Conservation (phyloP, 108 stramenopile species). For the Cyclotella baltica region DNA sequence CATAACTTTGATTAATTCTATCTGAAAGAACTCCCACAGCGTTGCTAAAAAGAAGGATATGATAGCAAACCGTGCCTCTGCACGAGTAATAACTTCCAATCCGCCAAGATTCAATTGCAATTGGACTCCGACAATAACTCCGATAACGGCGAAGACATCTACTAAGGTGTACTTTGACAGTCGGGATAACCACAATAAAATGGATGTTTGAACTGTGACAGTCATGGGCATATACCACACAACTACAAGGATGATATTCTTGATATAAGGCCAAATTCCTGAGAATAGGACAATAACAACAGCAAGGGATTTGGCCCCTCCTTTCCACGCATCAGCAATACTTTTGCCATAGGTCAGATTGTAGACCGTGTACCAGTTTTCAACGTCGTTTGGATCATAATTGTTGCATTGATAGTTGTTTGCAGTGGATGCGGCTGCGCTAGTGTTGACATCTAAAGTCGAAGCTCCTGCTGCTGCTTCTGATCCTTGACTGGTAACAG, state of each 20-base stretch:
- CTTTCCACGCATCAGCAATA: slow-evolving; percentile 63
- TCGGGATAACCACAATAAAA: slow-evolving; percentile 52
- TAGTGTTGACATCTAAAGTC: too few relatives aligned
- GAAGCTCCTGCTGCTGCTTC: too few relatives aligned
- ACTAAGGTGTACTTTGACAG: slow-evolving; percentile 58
- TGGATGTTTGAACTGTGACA: slow-evolving; percentile 3
- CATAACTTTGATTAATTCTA: slow-evolving; percentile 53
- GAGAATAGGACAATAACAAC: slow-evolving; percentile 54
- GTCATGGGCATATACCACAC: slow-evolving; percentile 54
- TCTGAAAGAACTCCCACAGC: slow-evolving; percentile 58
- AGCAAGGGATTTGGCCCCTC: slow-evolving; percentile 56
- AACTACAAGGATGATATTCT: slow-evolving; percentile 50
- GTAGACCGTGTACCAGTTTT: slow-evolving; percentile 53
- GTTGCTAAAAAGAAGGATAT: slow-evolving; percentile 60
- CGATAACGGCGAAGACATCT: slow-evolving; percentile 58
- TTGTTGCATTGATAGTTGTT: slow-evolving; percentile 37
- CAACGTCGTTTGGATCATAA: slow-evolving; percentile 34
- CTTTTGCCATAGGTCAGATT: slow-evolving; percentile 48
- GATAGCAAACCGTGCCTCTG: slow-evolving; percentile 53
- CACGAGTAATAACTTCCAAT: slow-evolving; percentile 47
- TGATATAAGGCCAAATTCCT: slow-evolving; percentile 61
- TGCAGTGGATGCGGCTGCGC: background rate
- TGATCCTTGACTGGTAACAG: background rate
- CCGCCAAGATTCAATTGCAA: slow-evolving; percentile 58
- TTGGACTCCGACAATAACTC: slow-evolving; percentile 52